Percentiles rank a stretch among this genome's conserved stretches.
Evolutionary conservation across 495 filamentous ascomycete genomes (phyloP).

Genomic region (Penicillium macrosclerotiorum): DNA sequence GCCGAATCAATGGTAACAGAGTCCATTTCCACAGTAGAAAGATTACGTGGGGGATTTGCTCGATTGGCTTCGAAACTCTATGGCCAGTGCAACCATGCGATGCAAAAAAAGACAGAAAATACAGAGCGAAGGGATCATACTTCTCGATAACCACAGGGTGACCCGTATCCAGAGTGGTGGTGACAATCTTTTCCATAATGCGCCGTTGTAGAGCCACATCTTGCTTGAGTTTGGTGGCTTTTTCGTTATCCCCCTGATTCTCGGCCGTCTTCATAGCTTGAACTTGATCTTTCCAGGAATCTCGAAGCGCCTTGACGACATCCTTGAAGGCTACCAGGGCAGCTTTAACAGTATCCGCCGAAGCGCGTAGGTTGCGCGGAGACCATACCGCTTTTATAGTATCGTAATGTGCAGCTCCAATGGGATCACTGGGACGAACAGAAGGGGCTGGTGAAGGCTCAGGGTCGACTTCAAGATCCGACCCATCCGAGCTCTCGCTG

Average conservation of each 20-base stretch:
- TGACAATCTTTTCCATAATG: conserved; percentile 59
- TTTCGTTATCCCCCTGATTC: conserved; percentile 45
- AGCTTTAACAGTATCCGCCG: conserved; percentile 47
- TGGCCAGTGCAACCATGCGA: conserved; percentile 28
- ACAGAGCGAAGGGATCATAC: conserved; percentile 41
- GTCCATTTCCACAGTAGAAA: conserved; percentile 23
- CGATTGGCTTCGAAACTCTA: conserved; percentile 36
- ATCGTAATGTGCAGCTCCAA: conserved; percentile 60
- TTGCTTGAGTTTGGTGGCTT: conserved; percentile 37
- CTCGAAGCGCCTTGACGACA: conserved; percentile 59
- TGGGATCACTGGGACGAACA: conserved; percentile 47
- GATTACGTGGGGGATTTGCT: conserved; percentile 37
- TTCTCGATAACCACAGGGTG: conserved; percentile 65
- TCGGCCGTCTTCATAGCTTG: conserved; percentile 57
- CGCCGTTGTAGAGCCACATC: conserved; percentile 57
- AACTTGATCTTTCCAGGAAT: conserved; percentile 59
- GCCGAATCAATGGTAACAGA: conserved; percentile 21
- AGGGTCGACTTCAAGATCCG: conserved; percentile 43
- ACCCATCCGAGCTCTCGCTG: conserved; percentile 51
- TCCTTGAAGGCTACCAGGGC: conserved; percentile 59
- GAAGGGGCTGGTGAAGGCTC: conserved; percentile 55
- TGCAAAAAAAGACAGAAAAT: conserved; percentile 11
- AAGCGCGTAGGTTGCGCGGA: conserved; percentile 46
- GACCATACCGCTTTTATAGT: conserved; percentile 64
- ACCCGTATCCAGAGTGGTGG: conserved; percentile 56